Evolutionary conservation across 1,139 yeast species (phyloP).

Genomic region (Ogataea hybrid): DNA sequence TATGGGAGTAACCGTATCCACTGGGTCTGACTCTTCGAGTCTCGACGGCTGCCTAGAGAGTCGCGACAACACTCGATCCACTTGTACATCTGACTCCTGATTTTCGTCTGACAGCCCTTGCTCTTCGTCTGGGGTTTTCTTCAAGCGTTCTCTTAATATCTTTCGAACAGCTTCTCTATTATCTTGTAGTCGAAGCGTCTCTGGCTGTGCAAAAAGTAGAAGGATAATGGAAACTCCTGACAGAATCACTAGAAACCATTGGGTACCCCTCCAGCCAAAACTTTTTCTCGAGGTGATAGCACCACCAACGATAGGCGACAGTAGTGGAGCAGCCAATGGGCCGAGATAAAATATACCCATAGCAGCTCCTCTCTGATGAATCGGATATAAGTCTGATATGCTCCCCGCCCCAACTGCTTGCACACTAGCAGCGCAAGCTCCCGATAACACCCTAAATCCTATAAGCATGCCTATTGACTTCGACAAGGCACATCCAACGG

Average conservation of each 20-base stretch:
- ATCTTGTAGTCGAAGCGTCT: constrained; percentile 63
- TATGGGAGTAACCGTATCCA: constrained; percentile 34
- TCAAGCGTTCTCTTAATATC: constrained; percentile 39
- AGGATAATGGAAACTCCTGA: constrained; percentile 53
- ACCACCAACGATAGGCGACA: constrained; percentile 84
- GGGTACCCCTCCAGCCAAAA: constrained; percentile 91
- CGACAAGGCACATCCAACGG: constrained; percentile 70
- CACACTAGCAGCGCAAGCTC: constrained; percentile 82
- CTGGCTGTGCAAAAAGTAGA: constrained; percentile 64
- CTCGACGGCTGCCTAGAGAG: constrained; percentile 26
- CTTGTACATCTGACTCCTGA: constrained; percentile 14
- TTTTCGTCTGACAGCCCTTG: constrained; percentile 9
- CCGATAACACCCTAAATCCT: constrained; percentile 66
- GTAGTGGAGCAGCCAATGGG: constrained; percentile 75
- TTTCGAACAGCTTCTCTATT: constrained; percentile 46
- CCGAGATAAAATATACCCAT: constrained; percentile 83
- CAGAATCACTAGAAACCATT: constrained; percentile 75
- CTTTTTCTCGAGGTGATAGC: constrained; percentile 51
- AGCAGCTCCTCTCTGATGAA: constrained; percentile 72
- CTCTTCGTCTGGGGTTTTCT: constrained; percentile 4
- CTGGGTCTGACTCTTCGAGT: constrained; percentile 24
- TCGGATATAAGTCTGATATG: constrained; percentile 67
- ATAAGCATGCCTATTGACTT: constrained; percentile 62
- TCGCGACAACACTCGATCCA: constrained; percentile 22
- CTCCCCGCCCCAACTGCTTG: constrained; percentile 93